These are phyloP conservation scores for Hemisphaericaspora lyxosophila DNA, from an alignment of 1,139 yeast species.

Conservation along the genomic window DNA sequence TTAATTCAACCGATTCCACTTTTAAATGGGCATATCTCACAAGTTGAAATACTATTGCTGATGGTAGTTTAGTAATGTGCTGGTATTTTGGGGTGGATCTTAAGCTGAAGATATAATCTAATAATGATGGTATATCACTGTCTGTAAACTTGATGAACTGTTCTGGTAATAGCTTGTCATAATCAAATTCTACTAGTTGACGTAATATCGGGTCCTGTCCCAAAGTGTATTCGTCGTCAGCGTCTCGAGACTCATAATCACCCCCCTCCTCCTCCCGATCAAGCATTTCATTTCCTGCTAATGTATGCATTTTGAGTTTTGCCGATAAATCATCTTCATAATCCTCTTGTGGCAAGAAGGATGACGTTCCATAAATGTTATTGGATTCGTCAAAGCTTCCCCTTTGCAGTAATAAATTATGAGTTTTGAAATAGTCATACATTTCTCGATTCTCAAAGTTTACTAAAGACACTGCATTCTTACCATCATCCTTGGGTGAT, in stretches of 20 bases:
- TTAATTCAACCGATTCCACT: slow-evolving; percentile 52
- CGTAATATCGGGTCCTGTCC: slow-evolving; percentile 30
- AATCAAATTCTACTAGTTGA: slow-evolving; percentile 43
- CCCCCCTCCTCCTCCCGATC: slow-evolving; percentile 22
- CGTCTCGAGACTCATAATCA: slow-evolving; percentile 24
- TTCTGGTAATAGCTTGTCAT: slow-evolving; percentile 44
- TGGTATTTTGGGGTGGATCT: slow-evolving; percentile 32
- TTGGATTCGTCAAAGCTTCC: too few relatives aligned
- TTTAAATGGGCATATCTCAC: slow-evolving; percentile 61
- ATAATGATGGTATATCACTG: slow-evolving; percentile 60
- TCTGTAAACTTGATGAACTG: slow-evolving; percentile 62
- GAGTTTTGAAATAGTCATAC: slow-evolving; percentile 40
- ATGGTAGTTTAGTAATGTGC: slow-evolving; percentile 64
- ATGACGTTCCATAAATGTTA: slow-evolving; percentile 16
- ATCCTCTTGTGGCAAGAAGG: slow-evolving; percentile 24
- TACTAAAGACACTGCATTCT: slow-evolving; percentile 35
- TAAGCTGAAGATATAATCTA: slow-evolving; percentile 55
- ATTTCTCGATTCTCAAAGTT: slow-evolving; percentile 32
- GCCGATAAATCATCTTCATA: slow-evolving; percentile 41
- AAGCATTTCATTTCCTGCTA: slow-evolving; percentile 20
- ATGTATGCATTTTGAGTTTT: slow-evolving; percentile 52
- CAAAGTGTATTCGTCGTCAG: slow-evolving; percentile 31
- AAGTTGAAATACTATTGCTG: slow-evolving; percentile 67
- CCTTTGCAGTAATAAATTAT: slow-evolving; percentile 36
- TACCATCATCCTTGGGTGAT: slow-evolving; percentile 30